Evolutionary conservation across 371 early-diverging fungal species (phyloP).

Genomic region (Synchytrium microbalum): DNA sequence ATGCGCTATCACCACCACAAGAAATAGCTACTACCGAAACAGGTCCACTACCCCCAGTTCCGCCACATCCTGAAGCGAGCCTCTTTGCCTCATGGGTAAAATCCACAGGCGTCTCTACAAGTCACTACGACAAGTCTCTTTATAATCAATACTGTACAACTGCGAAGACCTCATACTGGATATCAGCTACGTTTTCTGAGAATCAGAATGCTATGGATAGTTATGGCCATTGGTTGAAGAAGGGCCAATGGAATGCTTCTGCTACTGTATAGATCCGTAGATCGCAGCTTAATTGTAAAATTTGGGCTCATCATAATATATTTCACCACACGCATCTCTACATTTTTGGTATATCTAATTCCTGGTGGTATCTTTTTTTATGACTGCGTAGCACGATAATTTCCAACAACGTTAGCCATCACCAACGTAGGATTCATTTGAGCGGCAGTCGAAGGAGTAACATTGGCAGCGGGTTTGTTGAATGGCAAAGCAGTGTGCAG

Average conservation of each 20-base stretch:
- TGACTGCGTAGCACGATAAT: no score
- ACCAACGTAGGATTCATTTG: no score
- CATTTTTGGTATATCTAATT: no score
- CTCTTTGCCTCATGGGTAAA: neutral
- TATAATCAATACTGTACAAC: neutral
- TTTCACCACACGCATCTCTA: no score
- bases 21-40: neutral
- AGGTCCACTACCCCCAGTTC: neutral
- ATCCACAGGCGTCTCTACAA: neutral
- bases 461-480: no score
- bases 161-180: neutral
- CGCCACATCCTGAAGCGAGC: neutral
- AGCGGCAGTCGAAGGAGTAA: no score
- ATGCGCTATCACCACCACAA: neutral
- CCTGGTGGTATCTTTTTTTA: no score
- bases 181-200: neutral
- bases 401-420: no score
- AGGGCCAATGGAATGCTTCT: neutral
- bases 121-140: neutral
- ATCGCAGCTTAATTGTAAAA: no score
- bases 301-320: no score
- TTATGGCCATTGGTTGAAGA: neutral
- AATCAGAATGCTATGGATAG: neutral
- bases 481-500: conserved; percentile 46
- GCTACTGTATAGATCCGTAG: no score